Conservation (phyloP, 1,284 basidiomycete genomes). For the Cutaneotrichosporon sp. region DNA sequence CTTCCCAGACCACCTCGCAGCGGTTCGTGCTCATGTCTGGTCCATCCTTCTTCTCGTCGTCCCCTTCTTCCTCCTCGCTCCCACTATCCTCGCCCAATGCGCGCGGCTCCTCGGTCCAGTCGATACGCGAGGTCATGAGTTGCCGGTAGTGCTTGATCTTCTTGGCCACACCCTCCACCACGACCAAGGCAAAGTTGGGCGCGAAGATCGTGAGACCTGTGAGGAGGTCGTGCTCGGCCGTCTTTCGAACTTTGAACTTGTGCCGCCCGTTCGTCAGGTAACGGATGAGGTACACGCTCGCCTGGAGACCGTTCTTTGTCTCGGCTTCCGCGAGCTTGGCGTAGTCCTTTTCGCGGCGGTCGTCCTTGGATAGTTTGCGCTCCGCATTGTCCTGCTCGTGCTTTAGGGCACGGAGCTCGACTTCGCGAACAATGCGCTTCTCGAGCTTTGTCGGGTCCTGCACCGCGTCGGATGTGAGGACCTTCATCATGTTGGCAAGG, state of each 20-base stretch:
- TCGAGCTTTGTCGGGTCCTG: slow-evolving; percentile 96
- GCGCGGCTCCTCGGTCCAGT: slow-evolving; percentile 91
- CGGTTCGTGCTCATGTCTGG: slow-evolving; percentile 73
- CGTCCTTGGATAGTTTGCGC: slow-evolving; percentile 86
- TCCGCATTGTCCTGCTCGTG: slow-evolving; percentile 92
- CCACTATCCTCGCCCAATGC: slow-evolving; percentile 61
- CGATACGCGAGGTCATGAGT: slow-evolving; percentile 82
- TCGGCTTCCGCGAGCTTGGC: slow-evolving; percentile 80
- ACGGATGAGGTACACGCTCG: slow-evolving; percentile 86
- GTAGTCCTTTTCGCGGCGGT: slow-evolving; percentile 81
- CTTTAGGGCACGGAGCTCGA: slow-evolving; percentile 78
- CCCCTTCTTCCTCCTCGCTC: slow-evolving; percentile 34
- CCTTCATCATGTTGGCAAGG: slow-evolving; percentile 95
- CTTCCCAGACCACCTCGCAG: slow-evolving; percentile 92
- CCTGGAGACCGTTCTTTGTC: slow-evolving; percentile 73
- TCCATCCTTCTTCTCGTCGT: slow-evolving; percentile 42
- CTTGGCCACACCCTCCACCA: slow-evolving; percentile 88
- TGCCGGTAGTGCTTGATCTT: slow-evolving; percentile 84
- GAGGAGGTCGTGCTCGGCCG: slow-evolving; percentile 85
- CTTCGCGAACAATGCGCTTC: slow-evolving; percentile 87
- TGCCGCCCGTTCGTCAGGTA: slow-evolving; percentile 88
- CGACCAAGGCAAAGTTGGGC: slow-evolving; percentile 81
- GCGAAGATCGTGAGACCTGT: slow-evolving; percentile 88
- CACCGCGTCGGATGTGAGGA: slow-evolving; percentile 91
- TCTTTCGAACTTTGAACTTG: slow-evolving; percentile 93